Conservation (phyloP, 2,329 filamentous ascomycete genomes). For the Byssochlamys sp. region DNA sequence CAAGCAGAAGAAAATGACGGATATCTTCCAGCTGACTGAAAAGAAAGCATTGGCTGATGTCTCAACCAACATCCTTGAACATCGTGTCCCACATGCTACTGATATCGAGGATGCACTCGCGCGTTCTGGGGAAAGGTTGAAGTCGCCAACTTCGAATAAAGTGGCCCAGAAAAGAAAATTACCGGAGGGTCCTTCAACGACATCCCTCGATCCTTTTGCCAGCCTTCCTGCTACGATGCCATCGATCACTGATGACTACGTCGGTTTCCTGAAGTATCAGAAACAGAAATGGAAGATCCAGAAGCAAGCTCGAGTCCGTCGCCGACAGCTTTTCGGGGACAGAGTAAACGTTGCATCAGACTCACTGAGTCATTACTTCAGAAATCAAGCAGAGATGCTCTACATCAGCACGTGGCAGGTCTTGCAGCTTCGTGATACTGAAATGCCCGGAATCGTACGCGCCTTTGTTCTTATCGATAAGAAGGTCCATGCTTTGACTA, state of each 20-base stretch:
- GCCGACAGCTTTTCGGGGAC: slow-evolving; percentile 88
- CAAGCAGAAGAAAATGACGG: slow-evolving; percentile 98
- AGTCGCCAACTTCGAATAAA: slow-evolving; percentile 48
- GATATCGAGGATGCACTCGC: slow-evolving; percentile 69
- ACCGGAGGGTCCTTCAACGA: slow-evolving; percentile 52
- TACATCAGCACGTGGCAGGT: slow-evolving; percentile 95
- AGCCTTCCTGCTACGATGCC: slow-evolving; percentile 77
- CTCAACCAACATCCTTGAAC: slow-evolving; percentile 51
- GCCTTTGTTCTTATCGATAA: slow-evolving; percentile 88
- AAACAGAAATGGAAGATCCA: slow-evolving; percentile 99
- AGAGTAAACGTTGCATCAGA: slow-evolving; percentile 54
- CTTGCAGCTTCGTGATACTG: slow-evolving; percentile 72
- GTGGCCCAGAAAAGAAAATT: slow-evolving; percentile 61
- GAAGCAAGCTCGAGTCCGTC: slow-evolving; percentile 72
- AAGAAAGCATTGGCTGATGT: slow-evolving; percentile 66
- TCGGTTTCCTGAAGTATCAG: slow-evolving; percentile 80
- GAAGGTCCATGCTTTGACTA: slow-evolving; percentile 77
- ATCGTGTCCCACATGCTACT: slow-evolving; percentile 45
- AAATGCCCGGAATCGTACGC: slow-evolving; percentile 73
- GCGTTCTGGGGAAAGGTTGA: slow-evolving; percentile 59
- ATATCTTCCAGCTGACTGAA: slow-evolving; percentile 58
- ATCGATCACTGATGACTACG: slow-evolving; percentile 73
- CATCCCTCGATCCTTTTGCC: slow-evolving; percentile 67
- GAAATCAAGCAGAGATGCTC: slow-evolving; percentile 80
- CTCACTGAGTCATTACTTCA: slow-evolving; percentile 63